Evolutionary conservation across 2,329 filamentous ascomycete genomes (phyloP).

Genomic region (Aureobasidium sp.): DNA sequence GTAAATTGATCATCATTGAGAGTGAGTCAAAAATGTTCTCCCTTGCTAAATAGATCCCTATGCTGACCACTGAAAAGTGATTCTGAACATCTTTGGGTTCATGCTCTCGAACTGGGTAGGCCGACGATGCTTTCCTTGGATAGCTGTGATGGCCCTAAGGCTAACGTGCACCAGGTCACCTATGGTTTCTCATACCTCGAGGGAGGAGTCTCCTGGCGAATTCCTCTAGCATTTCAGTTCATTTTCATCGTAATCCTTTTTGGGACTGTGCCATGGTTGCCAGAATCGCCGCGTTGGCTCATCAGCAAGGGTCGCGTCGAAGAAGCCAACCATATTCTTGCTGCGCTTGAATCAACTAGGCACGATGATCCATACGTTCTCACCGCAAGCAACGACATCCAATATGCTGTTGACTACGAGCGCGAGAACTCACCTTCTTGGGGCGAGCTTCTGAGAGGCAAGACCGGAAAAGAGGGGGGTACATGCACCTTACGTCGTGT

Average conservation of each 20-base stretch:
- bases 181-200: constrained; percentile 40
- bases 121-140: no score
- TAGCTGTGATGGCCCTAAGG: no score
- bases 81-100: constrained; percentile 46
- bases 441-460: constrained; percentile 43
- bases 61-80: constrained; percentile 27
- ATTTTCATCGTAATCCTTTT: constrained; percentile 43
- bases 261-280: constrained; percentile 41
- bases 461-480: constrained; percentile 37
- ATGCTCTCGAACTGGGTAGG: constrained; percentile 36
- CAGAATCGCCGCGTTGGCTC: constrained; percentile 44
- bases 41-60: not conserved
- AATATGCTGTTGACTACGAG: constrained; percentile 40
- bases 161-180: constrained; percentile 35
- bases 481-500: constrained; percentile 47
- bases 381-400: constrained; percentile 40
- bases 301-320: constrained; percentile 38
- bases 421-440: constrained; percentile 45
- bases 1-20: constrained; percentile 30
- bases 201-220: constrained; percentile 38
- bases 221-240: constrained; percentile 44
- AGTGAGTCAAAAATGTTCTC: not conserved
- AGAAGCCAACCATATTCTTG: constrained; percentile 43
- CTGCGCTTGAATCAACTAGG: constrained; percentile 41
- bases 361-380: constrained; percentile 40